Evolutionary conservation across 768 basidiomycete species (phyloP).

Genomic region (Panaeolus cyanescens): DNA sequence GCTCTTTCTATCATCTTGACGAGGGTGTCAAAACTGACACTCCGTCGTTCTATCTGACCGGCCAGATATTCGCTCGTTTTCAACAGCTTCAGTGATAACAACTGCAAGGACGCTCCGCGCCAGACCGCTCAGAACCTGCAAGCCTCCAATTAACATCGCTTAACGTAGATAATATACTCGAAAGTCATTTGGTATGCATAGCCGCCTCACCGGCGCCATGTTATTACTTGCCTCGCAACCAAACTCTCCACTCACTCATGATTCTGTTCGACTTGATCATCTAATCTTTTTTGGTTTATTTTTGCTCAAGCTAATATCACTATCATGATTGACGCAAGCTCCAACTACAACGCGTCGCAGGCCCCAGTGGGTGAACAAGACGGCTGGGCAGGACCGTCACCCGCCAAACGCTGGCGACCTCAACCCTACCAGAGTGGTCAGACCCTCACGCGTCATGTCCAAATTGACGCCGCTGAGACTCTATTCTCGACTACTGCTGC

Average conservation of each 20-base stretch:
- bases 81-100: background rate
- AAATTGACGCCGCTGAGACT: background rate
- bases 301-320: too few species aligned
- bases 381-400: background rate
- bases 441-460: background rate
- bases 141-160: background rate
- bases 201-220: background rate
- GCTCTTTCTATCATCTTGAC: background rate
- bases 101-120: background rate
- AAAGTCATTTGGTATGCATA: background rate
- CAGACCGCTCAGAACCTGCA: background rate
- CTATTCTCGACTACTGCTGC: background rate
- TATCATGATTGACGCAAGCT: background rate
- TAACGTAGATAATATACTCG: background rate
- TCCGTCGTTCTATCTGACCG: background rate
- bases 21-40: background rate
- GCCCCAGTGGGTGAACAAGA: background rate
- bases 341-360: background rate
- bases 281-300: too few species aligned
- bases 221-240: background rate
- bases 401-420: background rate
- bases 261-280: background rate
- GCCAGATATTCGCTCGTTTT: background rate
- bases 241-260: background rate
- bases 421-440: background rate